These are phyloP conservation scores for Pythium aquatile DNA, from an alignment of 352 stramenopile species.

Conservation along the genomic window DNA sequence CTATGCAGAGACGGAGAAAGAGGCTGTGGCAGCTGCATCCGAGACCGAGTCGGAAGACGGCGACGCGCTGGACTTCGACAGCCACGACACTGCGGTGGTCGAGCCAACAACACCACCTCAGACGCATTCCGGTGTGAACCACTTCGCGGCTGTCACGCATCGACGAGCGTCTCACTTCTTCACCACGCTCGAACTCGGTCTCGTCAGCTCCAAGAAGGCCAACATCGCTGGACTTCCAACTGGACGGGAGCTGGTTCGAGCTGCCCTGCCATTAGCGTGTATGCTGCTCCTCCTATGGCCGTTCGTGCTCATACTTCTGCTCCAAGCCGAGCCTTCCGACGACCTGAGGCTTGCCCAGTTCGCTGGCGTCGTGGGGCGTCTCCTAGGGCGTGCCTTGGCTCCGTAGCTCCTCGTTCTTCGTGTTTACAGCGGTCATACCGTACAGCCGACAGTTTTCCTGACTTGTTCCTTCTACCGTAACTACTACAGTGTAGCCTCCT, in stretches of 20 bases:
- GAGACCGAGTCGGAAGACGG: conserved; percentile 17
- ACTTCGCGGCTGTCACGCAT: neutral
- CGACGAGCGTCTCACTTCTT: conserved; percentile 14
- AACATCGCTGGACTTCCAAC: neutral
- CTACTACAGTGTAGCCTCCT: no score
- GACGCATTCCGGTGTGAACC: neutral
- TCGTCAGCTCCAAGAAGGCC: neutral
- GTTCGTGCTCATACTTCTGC: neutral
- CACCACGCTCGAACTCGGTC: conserved; percentile 7
- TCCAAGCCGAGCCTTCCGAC: neutral
- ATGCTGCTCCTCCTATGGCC: neutral
- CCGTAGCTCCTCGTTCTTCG: neutral
- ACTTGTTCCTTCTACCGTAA: neutral
- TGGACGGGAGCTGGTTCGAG: neutral
- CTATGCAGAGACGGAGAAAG: neutral
- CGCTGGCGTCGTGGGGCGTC: neutral
- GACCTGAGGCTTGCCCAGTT: no score
- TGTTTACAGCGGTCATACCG: neutral
- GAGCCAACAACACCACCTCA: neutral
- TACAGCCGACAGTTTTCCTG: neutral
- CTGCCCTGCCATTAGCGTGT: neutral
- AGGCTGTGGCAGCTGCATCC: neutral
- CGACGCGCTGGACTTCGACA: neutral
- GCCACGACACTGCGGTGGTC: neutral
- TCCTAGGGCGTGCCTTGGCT: neutral